These are phyloP conservation scores for Cyberlindnera misumaiensis DNA, from an alignment of 805 yeast genomes.

Conservation along the genomic window DNA sequence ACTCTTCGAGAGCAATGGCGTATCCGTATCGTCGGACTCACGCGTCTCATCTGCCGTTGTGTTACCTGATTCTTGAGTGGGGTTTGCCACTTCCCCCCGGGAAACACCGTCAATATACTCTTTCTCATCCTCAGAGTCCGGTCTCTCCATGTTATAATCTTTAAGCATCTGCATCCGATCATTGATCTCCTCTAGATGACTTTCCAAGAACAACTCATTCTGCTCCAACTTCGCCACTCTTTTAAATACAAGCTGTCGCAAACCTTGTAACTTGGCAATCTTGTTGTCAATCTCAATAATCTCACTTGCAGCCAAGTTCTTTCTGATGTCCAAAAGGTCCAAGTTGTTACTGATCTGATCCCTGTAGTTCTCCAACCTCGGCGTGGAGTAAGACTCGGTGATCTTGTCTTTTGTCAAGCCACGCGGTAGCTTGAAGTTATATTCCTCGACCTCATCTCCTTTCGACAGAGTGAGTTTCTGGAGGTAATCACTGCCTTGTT, in stretches of 20 bases:
- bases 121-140: slow-evolving; percentile 17
- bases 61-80: background rate
- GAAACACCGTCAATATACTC: background rate
- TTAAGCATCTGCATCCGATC: slow-evolving; percentile 37
- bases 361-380: slow-evolving; percentile 31
- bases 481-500: slow-evolving; percentile 14
- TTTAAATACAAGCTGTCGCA: slow-evolving; percentile 50
- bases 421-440: slow-evolving; percentile 27
- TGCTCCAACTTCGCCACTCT: slow-evolving; percentile 55
- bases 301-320: slow-evolving; percentile 58
- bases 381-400: slow-evolving; percentile 34
- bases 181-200: slow-evolving; percentile 36
- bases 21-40: slow-evolving; percentile 6
- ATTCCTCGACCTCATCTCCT: slow-evolving; percentile 15
- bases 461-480: slow-evolving; percentile 20
- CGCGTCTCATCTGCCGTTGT: slow-evolving; percentile 12
- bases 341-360: slow-evolving; percentile 37
- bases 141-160: slow-evolving; percentile 31
- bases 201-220: slow-evolving; percentile 50
- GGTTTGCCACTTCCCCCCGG: background rate
- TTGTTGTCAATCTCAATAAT: slow-evolving; percentile 56
- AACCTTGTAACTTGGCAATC: slow-evolving; percentile 41
- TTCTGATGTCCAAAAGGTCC: slow-evolving; percentile 53
- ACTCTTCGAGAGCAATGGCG: slow-evolving; percentile 35
- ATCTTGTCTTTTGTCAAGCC: slow-evolving; percentile 37